These are phyloP conservation scores for Cinnamomum chago DNA, from an alignment of 164 flowering plant species.

Conservation along the genomic window DNA sequence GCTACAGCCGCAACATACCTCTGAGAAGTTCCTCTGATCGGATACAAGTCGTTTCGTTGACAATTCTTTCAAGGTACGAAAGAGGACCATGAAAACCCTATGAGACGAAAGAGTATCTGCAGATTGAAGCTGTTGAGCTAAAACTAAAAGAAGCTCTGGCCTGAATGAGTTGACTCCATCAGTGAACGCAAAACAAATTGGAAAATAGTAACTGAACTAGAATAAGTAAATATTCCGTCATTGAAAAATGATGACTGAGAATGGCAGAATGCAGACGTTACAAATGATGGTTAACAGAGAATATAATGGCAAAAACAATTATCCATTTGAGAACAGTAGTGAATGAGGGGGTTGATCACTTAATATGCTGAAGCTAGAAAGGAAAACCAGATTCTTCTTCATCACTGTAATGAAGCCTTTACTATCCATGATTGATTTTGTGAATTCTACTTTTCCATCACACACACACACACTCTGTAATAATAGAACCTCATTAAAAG, in stretches of 20 bases:
- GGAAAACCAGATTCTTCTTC: too few relatives aligned
- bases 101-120: conserved; percentile 81
- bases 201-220: background rate
- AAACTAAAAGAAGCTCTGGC: conserved; percentile 72
- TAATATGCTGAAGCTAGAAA: too few relatives aligned
- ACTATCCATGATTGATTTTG: too few relatives aligned
- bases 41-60: conserved; percentile 86
- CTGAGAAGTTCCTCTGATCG: conserved; percentile 76
- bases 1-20: conserved; percentile 39
- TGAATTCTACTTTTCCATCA: too few relatives aligned
- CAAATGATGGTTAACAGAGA: background rate
- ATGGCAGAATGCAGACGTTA: too few relatives aligned
- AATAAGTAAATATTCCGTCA: background rate
- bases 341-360: too few relatives aligned
- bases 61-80: conserved; percentile 84
- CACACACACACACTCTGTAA: too few relatives aligned
- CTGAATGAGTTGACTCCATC: conserved; percentile 39
- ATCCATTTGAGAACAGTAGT: too few relatives aligned
- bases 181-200: background rate
- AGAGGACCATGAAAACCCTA: conserved; percentile 81
- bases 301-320: too few relatives aligned
- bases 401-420: too few relatives aligned
- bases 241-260: background rate
- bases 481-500: too few relatives aligned
- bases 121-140: conserved; percentile 79